Evolutionary conservation across 176 grass and related monocot species (phyloP), one percentile per base, ranked within the genome.

Genomic region (Aechmea fasciata): DNA sequence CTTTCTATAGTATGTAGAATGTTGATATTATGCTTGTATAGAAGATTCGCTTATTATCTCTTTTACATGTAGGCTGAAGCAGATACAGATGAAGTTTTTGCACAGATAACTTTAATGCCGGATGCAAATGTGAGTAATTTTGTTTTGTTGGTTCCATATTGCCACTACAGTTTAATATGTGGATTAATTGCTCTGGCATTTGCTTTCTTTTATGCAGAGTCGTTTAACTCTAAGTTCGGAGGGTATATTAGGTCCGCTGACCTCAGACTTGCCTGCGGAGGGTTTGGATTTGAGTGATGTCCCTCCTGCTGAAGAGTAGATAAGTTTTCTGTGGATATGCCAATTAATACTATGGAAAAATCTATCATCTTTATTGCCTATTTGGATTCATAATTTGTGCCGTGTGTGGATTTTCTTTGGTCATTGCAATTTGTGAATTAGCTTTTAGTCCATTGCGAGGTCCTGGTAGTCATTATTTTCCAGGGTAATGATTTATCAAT

Each of bases 1-100:
- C 26, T 64, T 64, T 63, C 33, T 15, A 9, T 65, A 19, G 25
- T 26, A 62, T 59, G 53, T 57, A 13, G 13, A 9, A 9, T 18
- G 9, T 22, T 22, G 17, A 22, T 61, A 10, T 19, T 61, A 18
- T 61, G 9, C n/a, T n/a, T 9, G 13, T 61, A 48, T 19, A 61
- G 72, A 18, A 23, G 15, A 28, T 25, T 65, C 10, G 13, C 52
- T 48, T 65, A 75, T 49, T 9, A 11, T 67, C 41, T 74, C 72
- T 22, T 77, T 53, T 72, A 24, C 68, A 70, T 82, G 62, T 64
- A 99, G 95, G 87, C 82, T 5, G 95, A 99, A 77, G 74, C 84
- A 70, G 90, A 99, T 71, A 93, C 82, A 1, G 95, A 99, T 86
- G 95, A 99, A 92, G 90, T 99, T 71, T 99, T 88, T 55, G 84